Evolutionary conservation across 2,329 filamentous ascomycete species (phyloP).

Genomic region (Lecanoromycetidae sp.): DNA sequence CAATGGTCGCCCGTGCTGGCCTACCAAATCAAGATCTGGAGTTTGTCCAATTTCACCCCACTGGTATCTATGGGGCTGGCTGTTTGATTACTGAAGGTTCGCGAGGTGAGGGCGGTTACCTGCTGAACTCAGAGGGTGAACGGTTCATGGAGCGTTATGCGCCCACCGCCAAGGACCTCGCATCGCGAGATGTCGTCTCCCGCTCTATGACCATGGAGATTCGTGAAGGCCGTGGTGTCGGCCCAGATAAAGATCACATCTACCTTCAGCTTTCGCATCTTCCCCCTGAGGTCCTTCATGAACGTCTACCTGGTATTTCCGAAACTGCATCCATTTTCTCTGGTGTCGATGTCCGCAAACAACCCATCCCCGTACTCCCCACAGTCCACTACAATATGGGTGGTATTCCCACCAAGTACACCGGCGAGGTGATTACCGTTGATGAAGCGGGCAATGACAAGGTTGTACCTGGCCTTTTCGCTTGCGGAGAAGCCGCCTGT

Average conservation of each 20-base stretch:
- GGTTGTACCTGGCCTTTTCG: constrained; percentile 88
- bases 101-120: constrained; percentile 94
- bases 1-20: constrained; percentile 95
- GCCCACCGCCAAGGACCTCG: constrained; percentile 94
- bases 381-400: constrained; percentile 99
- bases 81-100: constrained; percentile 97
- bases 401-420: constrained; percentile 95
- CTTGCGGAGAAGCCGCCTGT: constrained; percentile 92
- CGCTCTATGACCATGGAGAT: constrained; percentile 98
- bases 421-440: constrained; percentile 83
- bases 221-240: constrained; percentile 91
- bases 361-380: constrained; percentile 90
- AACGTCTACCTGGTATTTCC: constrained; percentile 95
- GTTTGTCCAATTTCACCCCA: constrained; percentile 98
- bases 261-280: constrained; percentile 96
- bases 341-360: constrained; percentile 92
- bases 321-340: constrained; percentile 97
- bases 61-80: constrained; percentile 95
- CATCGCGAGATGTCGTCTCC: constrained; percentile 89
- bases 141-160: constrained; percentile 99
- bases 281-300: constrained; percentile 79
- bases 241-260: constrained; percentile 95
- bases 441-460: constrained; percentile 80
- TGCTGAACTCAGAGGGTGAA: constrained; percentile 95
- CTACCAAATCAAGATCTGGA: constrained; percentile 98